Evolutionary conservation across 805 yeast species (phyloP), one percentile per base, ranked within the genome.

Genomic region (Suhomyces xylopsoci): DNA sequence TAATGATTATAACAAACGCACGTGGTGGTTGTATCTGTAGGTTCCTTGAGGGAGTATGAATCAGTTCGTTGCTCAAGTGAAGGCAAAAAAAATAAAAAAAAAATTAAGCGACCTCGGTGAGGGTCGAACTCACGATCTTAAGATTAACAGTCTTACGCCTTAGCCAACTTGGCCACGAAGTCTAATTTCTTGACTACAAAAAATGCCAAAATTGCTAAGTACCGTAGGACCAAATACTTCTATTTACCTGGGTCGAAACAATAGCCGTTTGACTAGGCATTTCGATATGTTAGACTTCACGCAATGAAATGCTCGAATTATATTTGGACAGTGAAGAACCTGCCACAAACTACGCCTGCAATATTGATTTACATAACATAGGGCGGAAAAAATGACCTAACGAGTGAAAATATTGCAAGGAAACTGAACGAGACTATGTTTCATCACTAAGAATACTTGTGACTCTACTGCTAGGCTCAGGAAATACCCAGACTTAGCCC

Each of bases 81-180:
- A 22, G 28, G 2, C 2, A 12, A 28, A 12, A 28, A 28, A 28
- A 12, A 2, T 3, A 22, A 40, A 47, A 48, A 30, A 26, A n/a
- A n/a, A n/a, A n/a, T 14, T 26, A 20, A 6, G 6, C 51, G 51
- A 48, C 51, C 51, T 48, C 51, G 51, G 51, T 48, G 51, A 48
- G 51, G 51, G 46, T 48, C 51, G 51, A 48, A 55, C 55, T 52
- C 55, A 55, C 58, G 58, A 50, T 55, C 58, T 55, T 47, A 55
- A 55, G 58, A 55, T 55, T 55, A 55, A 55, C 58, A 55, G 58
- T 55, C 58, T 55, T 55, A 55, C 58, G 58, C 58, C 58, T 55
- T 55, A 55, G 45, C 58, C 58, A 55, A 47, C 58, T 55, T 55
- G 58, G 58, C 58, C 58, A 55, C 58, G 58, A 55, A 55, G 58